phyloP scores from a whole-genome alignment of 148 eudicot genomes.

The Suaeda aralocaspica region DNA sequence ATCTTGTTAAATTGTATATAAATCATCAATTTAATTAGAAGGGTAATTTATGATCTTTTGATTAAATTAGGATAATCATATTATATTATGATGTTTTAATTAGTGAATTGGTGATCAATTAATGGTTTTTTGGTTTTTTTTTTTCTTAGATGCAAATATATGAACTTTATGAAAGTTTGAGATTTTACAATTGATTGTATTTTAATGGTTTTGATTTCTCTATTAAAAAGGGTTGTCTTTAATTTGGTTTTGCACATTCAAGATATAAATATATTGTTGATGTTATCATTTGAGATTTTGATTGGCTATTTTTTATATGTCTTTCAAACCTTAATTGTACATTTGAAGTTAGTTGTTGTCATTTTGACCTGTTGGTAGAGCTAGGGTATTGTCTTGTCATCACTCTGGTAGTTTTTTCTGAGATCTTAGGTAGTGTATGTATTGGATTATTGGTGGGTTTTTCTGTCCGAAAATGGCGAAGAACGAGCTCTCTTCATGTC shows the following conservation, averaged over 20 bases:
- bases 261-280: background rate
- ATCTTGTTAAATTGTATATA: background rate
- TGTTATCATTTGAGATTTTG: background rate
- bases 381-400: background rate
- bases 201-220: background rate
- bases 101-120: background rate
- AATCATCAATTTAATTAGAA: background rate
- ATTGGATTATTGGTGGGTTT: no score
- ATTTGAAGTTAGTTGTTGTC: background rate
- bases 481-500: background rate
- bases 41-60: background rate
- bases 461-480: background rate
- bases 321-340: background rate
- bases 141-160: no score
- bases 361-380: background rate
- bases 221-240: background rate
- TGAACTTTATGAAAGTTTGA: slow-evolving; percentile 4
- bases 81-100: background rate
- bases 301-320: background rate
- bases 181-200: no score
- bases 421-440: background rate
- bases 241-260: no score
- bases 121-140: no score
- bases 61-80: slow-evolving; percentile 1
- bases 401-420: no score